phyloP scores from a whole-genome alignment of 2,329 filamentous ascomycete genomes.

The Arachnopeziza araneosa region DNA sequence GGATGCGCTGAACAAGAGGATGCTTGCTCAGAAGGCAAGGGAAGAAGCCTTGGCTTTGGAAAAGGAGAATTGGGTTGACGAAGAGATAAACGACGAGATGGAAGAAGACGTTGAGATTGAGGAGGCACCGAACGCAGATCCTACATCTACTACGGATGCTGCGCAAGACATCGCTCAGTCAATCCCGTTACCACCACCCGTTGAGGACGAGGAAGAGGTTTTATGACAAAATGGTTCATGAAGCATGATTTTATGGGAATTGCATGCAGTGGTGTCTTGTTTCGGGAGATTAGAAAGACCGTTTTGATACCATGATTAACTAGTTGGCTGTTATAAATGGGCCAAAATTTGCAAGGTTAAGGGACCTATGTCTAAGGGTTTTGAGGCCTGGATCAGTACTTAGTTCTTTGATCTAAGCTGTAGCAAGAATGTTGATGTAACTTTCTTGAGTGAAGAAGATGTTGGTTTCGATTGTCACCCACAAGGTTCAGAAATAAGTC shows the following conservation, averaged over 20 bases:
- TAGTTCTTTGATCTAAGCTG: not conserved
- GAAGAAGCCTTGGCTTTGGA: constrained; percentile 21
- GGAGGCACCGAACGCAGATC: constrained; percentile 4
- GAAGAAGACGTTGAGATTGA: constrained; percentile 15
- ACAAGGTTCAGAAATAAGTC: constrained; percentile 1
- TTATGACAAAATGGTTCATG: constrained; percentile 14
- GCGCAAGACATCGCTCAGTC: constrained; percentile 3
- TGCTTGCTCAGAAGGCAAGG: constrained; percentile 22
- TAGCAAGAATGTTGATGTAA: not conserved
- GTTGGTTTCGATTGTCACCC: not conserved
- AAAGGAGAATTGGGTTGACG: constrained; percentile 19
- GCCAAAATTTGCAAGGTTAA: not conserved
- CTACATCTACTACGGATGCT: constrained; percentile 6
- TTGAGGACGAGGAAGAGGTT: constrained; percentile 25
- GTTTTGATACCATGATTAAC: constrained; percentile 18
- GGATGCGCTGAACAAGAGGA: constrained; percentile 48
- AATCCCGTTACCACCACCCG: constrained; percentile 7
- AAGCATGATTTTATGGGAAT: not conserved
- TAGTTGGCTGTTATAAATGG: not conserved
- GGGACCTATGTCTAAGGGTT: not conserved
- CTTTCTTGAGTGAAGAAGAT: too few relatives aligned
- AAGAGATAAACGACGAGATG: constrained; percentile 11
- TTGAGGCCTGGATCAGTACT: not conserved
- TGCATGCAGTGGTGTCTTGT: constrained; percentile 15
- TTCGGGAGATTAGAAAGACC: constrained; percentile 15